Percentiles rank a stretch among this genome's conserved stretches.
Conservation (phyloP, 192 early-diverging fungal species). For the Gorgonomyces haynaldii region DNA sequence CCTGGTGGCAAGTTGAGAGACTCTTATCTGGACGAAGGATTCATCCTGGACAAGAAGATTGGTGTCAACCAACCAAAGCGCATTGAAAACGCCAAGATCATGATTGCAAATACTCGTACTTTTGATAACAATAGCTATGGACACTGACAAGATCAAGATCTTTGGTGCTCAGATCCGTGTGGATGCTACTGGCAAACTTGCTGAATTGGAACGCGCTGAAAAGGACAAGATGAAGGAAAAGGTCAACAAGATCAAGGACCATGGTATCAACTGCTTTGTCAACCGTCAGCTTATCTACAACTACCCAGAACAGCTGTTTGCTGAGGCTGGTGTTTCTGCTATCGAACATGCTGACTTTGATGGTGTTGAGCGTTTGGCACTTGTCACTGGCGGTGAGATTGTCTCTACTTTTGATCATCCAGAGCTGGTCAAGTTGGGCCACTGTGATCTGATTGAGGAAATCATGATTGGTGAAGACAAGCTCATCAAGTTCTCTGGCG, state of each 20-base stretch:
- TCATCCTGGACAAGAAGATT: conserved; percentile 98
- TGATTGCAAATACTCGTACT: conserved; percentile 96
- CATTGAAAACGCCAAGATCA: conserved; percentile 89
- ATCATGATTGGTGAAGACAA: conserved; percentile 98
- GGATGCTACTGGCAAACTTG: conserved; percentile 91
- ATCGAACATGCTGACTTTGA: conserved; percentile 99
- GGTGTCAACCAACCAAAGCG: conserved; percentile 96
- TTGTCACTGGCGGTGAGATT: conserved; percentile 98
- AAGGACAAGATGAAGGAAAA: conserved; percentile 97
- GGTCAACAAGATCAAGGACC: conserved; percentile 94
- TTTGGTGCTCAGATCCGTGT: conserved; percentile 96
- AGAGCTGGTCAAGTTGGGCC: conserved; percentile 85
- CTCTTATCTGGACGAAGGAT: conserved; percentile 91
- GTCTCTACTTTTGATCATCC: conserved; percentile 97
- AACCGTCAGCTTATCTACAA: conserved; percentile 99
- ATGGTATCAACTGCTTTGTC: conserved; percentile 98
- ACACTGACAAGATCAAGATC: conserved; percentile 99
- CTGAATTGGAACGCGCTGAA: conserved; percentile 97
- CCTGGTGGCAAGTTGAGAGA: conserved; percentile 86
- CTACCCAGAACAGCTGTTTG: conserved; percentile 98
- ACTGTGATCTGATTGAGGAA: conserved; percentile 95
- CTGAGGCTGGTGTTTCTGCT: conserved; percentile 89
- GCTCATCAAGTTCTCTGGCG: conserved; percentile 93
- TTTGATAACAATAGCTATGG: conserved; percentile 63
- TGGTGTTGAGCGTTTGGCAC: conserved; percentile 89